These are phyloP conservation scores for Hortiboletus flavorubellus DNA, from an alignment of 768 basidiomycete genomes.

Conservation along the genomic window DNA sequence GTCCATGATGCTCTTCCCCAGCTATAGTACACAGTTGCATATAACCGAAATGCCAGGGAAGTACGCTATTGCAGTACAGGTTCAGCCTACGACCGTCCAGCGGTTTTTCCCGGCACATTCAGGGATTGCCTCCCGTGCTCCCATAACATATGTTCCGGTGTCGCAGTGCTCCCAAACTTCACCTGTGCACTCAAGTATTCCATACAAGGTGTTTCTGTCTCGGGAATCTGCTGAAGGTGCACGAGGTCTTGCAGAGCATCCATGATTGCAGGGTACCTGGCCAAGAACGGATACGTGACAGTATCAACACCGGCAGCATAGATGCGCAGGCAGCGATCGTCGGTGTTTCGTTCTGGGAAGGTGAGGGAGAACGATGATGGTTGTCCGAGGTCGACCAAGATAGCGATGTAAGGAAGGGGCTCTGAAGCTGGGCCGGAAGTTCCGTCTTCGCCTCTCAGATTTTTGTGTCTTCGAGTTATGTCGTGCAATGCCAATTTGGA, in stretches of 20 bases:
- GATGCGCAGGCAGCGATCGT: conserved; percentile 7
- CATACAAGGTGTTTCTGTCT: not conserved
- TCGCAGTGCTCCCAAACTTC: not conserved
- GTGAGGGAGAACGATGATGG: not conserved
- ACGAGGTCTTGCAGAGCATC: too few species aligned
- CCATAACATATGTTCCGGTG: not conserved
- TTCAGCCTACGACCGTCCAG: too few species aligned
- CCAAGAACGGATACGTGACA: conserved; percentile 1
- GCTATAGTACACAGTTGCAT: too few species aligned
- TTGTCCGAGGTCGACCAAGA: conserved; percentile 8
- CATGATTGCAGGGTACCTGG: too few species aligned
- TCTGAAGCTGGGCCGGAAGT: not conserved
- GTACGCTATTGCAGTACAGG: too few species aligned
- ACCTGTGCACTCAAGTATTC: not conserved
- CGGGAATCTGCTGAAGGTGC: not conserved
- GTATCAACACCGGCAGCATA: not conserved
- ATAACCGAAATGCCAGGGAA: too few species aligned
- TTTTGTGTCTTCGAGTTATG: not conserved
- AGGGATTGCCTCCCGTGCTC: not conserved
- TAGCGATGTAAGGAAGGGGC: not conserved
- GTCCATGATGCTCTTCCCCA: too few species aligned
- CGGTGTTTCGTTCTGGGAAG: not conserved
- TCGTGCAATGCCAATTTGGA: not conserved
- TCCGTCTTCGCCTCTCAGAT: not conserved
- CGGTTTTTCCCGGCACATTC: not conserved